These are phyloP conservation scores for Themeda triandra DNA, from an alignment of 176 grass and related monocot genomes.

Conservation along the genomic window DNA sequence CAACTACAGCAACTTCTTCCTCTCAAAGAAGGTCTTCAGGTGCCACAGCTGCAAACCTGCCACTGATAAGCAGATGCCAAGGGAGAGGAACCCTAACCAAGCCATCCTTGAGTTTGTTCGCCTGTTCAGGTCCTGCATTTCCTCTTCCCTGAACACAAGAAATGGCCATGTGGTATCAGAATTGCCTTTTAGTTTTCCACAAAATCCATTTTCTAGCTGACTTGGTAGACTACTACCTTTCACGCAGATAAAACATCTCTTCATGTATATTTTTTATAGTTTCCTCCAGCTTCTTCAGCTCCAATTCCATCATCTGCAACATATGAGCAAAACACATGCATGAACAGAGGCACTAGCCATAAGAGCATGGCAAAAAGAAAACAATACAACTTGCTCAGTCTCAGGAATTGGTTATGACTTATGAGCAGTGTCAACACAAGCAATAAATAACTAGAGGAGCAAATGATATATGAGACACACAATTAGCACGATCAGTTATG, in stretches of 20 bases:
- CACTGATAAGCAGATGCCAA: conserved; percentile 71
- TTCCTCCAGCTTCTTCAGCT: conserved; percentile 88
- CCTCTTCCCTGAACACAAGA: conserved; percentile 67
- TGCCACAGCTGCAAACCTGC: conserved; percentile 92
- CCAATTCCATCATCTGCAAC: conserved; percentile 75
- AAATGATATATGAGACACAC: not conserved
- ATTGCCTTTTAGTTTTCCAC: not conserved
- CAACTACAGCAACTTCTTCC: conserved; percentile 89
- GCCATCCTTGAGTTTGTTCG: conserved; percentile 89
- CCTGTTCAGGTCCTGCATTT: conserved; percentile 94
- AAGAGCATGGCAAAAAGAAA: not conserved
- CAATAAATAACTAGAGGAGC: not conserved
- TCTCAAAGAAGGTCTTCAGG: conserved; percentile 96
- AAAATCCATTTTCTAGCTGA: not conserved
- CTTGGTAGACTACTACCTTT: conserved; percentile 52
- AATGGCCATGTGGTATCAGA: not conserved
- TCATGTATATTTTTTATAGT: conserved; percentile 79
- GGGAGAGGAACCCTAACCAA: conserved; percentile 86
- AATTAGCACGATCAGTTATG: not conserved
- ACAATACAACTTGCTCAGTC: not conserved
- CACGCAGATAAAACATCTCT: conserved; percentile 90
- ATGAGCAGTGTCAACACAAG: not conserved
- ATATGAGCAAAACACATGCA: not conserved
- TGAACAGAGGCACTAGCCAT: not conserved
- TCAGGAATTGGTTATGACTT: not conserved